Evolutionary conservation across 2,329 filamentous ascomycete species (phyloP).

Genomic region (Verticillium isaacii): DNA sequence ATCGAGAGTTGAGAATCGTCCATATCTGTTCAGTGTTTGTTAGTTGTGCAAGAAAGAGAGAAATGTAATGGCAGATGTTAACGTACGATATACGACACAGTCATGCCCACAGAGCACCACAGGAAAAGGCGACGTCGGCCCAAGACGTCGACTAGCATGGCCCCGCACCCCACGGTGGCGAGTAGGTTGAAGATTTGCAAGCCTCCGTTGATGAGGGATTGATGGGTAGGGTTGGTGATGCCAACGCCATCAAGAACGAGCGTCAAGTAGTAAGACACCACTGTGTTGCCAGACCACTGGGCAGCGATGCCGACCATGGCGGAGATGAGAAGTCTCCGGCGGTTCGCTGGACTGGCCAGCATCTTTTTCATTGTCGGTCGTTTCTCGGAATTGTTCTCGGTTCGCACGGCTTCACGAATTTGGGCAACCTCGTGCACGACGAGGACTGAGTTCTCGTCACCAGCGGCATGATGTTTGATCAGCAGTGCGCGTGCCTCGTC

Average conservation of each 20-base stretch:
- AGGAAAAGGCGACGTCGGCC: constrained; percentile 11
- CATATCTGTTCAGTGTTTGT: constrained; percentile 14
- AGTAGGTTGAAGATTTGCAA: constrained; percentile 6
- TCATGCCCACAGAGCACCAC: constrained; percentile 24
- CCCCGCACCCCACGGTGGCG: constrained; percentile 18
- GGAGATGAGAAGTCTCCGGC: constrained; percentile 41
- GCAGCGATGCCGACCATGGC: constrained; percentile 45
- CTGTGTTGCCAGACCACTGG: constrained; percentile 47
- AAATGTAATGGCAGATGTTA: constrained; percentile 13
- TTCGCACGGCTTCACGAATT: constrained; percentile 33
- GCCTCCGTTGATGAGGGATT: constrained; percentile 6
- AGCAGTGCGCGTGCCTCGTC: constrained; percentile 48
- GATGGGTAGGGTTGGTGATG: constrained; percentile 3
- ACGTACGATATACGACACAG: constrained; percentile 24
- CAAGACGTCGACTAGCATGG: constrained; percentile 1
- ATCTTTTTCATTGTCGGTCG: constrained; percentile 13
- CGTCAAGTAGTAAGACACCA: constrained; percentile 42
- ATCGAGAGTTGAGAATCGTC: constrained; percentile 25
- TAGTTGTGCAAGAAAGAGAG: background rate
- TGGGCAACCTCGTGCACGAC: constrained; percentile 32
- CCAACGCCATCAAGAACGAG: constrained; percentile 31
- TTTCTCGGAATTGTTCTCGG: constrained; percentile 29
- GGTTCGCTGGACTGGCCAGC: constrained; percentile 23
- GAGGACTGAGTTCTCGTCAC: constrained; percentile 33
- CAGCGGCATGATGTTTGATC: constrained; percentile 45